These are phyloP conservation scores for Fonsecaea erecta DNA, from an alignment of 2,329 filamentous ascomycete species.

Conservation along the genomic window DNA sequence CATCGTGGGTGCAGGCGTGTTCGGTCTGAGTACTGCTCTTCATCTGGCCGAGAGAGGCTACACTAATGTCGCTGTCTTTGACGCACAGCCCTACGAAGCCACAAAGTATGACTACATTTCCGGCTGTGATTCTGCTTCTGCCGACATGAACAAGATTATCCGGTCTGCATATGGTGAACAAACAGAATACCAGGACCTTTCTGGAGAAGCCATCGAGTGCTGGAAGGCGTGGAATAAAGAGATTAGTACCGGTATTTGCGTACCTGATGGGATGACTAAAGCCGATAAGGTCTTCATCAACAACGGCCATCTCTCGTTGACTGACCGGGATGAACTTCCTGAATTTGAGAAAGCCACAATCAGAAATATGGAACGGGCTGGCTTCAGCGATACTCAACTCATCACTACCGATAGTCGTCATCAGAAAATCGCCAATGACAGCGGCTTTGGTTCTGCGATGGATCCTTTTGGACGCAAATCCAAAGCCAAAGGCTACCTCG, in stretches of 20 bases:
- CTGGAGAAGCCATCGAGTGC: constrained; percentile 47
- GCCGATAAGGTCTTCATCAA: constrained; percentile 47
- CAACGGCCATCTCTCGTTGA: constrained; percentile 42
- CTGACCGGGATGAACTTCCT: constrained; percentile 16
- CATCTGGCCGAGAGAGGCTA: constrained; percentile 50
- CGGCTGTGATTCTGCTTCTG: constrained; percentile 53
- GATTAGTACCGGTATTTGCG: constrained; percentile 39
- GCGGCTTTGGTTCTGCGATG: constrained; percentile 42
- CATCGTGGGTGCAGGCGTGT: constrained; percentile 60
- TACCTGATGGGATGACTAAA: constrained; percentile 47
- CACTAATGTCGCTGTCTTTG: constrained; percentile 54
- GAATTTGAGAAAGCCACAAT: constrained; percentile 47
- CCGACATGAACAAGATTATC: constrained; percentile 40
- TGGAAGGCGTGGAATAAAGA: constrained; percentile 56
- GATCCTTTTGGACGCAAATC: constrained; percentile 46
- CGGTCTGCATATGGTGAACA: constrained; percentile 50
- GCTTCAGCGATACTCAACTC: constrained; percentile 45
- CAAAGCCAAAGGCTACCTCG: constrained; percentile 41
- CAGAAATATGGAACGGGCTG: constrained; percentile 44
- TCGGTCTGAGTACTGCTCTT: constrained; percentile 55
- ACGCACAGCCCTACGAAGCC: constrained; percentile 52
- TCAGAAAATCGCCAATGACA: constrained; percentile 38
- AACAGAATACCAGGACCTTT: constrained; percentile 54
- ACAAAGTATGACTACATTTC: constrained; percentile 48
- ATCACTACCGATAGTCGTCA: constrained; percentile 41